phyloP scores from a whole-genome alignment of 192 early-diverging fungal genomes.

The Phycomyces blakesleeanus region DNA sequence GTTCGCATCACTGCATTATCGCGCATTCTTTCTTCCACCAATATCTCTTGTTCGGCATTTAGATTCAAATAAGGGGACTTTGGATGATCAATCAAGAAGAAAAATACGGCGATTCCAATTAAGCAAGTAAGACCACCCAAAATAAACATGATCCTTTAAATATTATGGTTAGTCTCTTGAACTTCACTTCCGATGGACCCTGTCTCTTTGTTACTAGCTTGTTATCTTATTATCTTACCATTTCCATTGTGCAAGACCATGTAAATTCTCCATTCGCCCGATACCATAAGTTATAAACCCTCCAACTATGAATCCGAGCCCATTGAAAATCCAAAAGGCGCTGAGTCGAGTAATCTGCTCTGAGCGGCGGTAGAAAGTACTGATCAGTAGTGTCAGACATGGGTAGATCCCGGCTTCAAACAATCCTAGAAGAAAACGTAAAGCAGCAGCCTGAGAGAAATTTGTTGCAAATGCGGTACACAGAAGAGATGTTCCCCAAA shows the following conservation, averaged over 20 bases:
- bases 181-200: too few relatives aligned
- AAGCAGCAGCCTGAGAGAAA: constrained; percentile 25
- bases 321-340: constrained; percentile 29
- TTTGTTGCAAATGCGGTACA: constrained; percentile 17
- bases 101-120: constrained; percentile 20
- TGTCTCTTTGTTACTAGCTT: background rate
- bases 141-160: constrained; percentile 32
- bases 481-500: constrained; percentile 22
- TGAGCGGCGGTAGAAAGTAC: constrained; percentile 28
- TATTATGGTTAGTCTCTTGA: background rate
- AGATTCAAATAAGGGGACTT: constrained; percentile 17
- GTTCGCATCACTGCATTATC: constrained; percentile 28
- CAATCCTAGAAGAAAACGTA: constrained; percentile 30
- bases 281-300: constrained; percentile 30
- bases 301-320: constrained; percentile 16
- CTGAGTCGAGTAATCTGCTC: constrained; percentile 21
- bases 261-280: constrained; percentile 12
- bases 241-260: constrained; percentile 17
- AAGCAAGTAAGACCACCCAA: constrained; percentile 14
- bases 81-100: constrained; percentile 32
- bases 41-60: constrained; percentile 25
- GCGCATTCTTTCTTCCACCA: constrained; percentile 27
- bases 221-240: constrained; percentile 15
- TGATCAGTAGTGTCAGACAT: constrained; percentile 19
- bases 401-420: constrained; percentile 32